Conservation (phyloP, 108 stramenopile species). For the Nannochloropsis gaditana region DNA sequence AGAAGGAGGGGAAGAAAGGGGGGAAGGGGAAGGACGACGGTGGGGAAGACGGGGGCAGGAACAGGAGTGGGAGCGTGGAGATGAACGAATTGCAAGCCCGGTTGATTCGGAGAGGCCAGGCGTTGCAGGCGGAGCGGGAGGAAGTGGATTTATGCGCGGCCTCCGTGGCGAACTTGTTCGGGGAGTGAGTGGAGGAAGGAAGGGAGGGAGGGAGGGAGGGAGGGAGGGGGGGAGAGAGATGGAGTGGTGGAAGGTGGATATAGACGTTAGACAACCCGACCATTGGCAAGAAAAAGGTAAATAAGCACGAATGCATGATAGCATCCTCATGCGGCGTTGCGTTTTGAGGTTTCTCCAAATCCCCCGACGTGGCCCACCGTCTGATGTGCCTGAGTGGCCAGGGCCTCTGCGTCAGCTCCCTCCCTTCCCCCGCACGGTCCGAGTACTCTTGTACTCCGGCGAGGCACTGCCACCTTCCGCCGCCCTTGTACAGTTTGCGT, state of each 20-base stretch:
- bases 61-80: slow-evolving; percentile 16
- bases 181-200: background rate
- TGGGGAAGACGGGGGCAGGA: background rate
- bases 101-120: background rate
- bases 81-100: slow-evolving; percentile 6
- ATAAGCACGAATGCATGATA: background rate
- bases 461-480: background rate
- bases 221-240: background rate
- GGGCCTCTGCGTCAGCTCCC: too few relatives aligned
- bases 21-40: background rate
- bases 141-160: slow-evolving; percentile 12
- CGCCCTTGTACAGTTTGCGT: background rate
- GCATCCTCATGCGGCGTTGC: too few relatives aligned
- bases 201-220: background rate
- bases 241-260: background rate
- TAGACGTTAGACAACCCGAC: background rate
- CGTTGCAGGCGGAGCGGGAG: background rate
- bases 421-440: too few relatives aligned
- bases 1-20: background rate
- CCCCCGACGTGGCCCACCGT: too few relatives aligned
- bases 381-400: too few relatives aligned
- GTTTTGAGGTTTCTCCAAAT: too few relatives aligned
- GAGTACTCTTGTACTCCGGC: too few relatives aligned
- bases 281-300: background rate
- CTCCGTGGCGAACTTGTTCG: background rate